phyloP scores from a whole-genome alignment of 495 filamentous ascomycete genomes.

The Aspergillus asperescens region DNA sequence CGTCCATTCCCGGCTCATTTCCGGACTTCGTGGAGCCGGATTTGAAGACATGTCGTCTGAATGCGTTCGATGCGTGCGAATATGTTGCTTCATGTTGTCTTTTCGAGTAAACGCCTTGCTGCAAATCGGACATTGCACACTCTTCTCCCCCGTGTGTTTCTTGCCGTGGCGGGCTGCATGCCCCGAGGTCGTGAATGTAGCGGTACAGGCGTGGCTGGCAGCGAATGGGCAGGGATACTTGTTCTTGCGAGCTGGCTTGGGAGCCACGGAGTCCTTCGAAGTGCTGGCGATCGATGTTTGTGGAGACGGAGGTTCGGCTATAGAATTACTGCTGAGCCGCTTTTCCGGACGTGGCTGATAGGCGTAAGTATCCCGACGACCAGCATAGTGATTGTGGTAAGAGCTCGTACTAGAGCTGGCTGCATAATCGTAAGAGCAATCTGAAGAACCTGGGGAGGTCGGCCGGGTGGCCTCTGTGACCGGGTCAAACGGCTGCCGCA shows the following conservation, averaged over 20 bases:
- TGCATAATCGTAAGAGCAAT: constrained; percentile 39
- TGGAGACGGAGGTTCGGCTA: constrained; percentile 24
- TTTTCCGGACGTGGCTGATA: constrained; percentile 27
- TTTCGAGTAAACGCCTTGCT: constrained; percentile 92
- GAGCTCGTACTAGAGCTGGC: constrained; percentile 22
- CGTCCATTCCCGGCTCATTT: constrained; percentile 15
- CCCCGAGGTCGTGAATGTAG: constrained; percentile 91
- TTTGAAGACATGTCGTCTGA: constrained; percentile 34
- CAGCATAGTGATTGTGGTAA: constrained; percentile 12
- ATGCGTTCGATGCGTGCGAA: constrained; percentile 66
- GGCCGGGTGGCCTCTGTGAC: constrained; percentile 29
- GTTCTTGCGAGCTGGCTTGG: constrained; percentile 37
- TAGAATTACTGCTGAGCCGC: constrained; percentile 23
- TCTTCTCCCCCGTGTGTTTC: constrained; percentile 95
- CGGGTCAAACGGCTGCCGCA: constrained; percentile 26
- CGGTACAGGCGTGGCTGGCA: constrained; percentile 62
- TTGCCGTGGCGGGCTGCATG: constrained; percentile 95
- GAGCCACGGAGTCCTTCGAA: constrained; percentile 16
- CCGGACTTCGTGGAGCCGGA: constrained; percentile 24
- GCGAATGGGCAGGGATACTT: constrained; percentile 55
- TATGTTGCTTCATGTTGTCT: constrained; percentile 98
- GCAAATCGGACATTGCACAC: constrained; percentile 82
- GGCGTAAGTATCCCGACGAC: constrained; percentile 18
- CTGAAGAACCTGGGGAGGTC: constrained; percentile 34
- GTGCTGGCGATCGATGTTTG: constrained; percentile 23